Conservation (phyloP, 2,329 filamentous ascomycete genomes). For the Fusarium sp. region DNA sequence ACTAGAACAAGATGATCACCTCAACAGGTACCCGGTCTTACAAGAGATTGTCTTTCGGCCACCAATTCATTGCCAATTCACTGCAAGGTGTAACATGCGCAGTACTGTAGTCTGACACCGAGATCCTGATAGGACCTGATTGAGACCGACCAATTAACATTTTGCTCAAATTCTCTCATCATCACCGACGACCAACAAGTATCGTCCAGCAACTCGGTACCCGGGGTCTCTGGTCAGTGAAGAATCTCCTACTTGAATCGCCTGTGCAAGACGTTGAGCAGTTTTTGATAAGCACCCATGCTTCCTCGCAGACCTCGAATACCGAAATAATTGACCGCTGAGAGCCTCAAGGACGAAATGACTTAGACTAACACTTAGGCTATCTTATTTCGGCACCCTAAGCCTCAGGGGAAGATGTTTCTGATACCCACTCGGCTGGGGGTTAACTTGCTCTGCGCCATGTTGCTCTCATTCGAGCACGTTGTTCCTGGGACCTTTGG, state of each 20-base stretch:
- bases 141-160: neutral
- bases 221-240: too few species aligned
- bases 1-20: neutral
- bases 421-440: too few species aligned
- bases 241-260: too few species aligned
- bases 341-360: neutral
- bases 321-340: neutral
- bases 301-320: too few species aligned
- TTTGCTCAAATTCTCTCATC: conserved; percentile 26
- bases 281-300: neutral
- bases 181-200: neutral
- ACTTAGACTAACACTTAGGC: neutral
- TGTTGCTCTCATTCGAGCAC: conserved; percentile 16
- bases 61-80: neutral
- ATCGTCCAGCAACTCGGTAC: neutral
- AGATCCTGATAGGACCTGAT: neutral
- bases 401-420: neutral
- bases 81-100: neutral
- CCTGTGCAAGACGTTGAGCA: neutral
- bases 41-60: neutral
- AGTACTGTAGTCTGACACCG: neutral
- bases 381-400: neutral
- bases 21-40: neutral
- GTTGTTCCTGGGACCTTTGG: conserved; percentile 4
- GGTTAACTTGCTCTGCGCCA: neutral